Conservation (phyloP, 345 rosid genomes). For the Eutrema heterophyllum region DNA sequence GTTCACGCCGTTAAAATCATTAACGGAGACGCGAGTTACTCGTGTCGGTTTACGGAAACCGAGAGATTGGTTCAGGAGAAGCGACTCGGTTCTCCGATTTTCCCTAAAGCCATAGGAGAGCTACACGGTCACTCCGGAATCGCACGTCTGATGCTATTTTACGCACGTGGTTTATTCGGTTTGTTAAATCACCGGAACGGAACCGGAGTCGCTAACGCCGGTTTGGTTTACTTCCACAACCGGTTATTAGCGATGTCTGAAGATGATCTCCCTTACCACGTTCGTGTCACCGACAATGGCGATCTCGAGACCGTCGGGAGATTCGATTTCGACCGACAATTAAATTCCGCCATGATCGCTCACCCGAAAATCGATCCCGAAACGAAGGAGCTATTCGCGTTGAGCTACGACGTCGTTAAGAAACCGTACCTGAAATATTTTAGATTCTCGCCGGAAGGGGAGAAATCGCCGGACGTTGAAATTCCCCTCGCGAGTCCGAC, state of each 20-base stretch:
- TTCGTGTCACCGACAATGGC: conserved; percentile 48
- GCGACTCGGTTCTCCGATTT: conserved; percentile 53
- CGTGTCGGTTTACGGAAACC: conserved; percentile 86
- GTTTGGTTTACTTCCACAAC: conserved; percentile 67
- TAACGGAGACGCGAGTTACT: conserved; percentile 63
- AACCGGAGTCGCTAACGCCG: conserved; percentile 89
- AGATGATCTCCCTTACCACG: conserved; percentile 89
- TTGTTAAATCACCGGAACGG: conserved; percentile 62
- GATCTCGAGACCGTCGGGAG: conserved; percentile 77
- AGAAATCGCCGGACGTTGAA: conserved; percentile 76
- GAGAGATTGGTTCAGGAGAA: conserved; percentile 53
- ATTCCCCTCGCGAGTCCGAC: conserved; percentile 67
- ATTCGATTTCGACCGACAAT: conserved; percentile 58
- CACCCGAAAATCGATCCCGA: conserved; percentile 84
- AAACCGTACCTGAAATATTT: conserved; percentile 86
- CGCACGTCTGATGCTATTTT: conserved; percentile 63
- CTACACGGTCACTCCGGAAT: conserved; percentile 81
- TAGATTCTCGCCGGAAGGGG: conserved; percentile 52
- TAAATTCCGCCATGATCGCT: conserved; percentile 77
- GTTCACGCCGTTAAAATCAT: conserved; percentile 67
- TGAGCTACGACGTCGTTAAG: conserved; percentile 76
- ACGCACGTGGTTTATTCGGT: conserved; percentile 67
- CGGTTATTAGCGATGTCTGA: conserved; percentile 88
- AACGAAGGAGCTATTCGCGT: conserved; percentile 65
- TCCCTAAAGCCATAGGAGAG: conserved; percentile 91